Percentiles rank a stretch among this genome's conserved stretches.
phyloP scores from a whole-genome alignment of 441 rosid species.

The Codiaeum variegatum region DNA sequence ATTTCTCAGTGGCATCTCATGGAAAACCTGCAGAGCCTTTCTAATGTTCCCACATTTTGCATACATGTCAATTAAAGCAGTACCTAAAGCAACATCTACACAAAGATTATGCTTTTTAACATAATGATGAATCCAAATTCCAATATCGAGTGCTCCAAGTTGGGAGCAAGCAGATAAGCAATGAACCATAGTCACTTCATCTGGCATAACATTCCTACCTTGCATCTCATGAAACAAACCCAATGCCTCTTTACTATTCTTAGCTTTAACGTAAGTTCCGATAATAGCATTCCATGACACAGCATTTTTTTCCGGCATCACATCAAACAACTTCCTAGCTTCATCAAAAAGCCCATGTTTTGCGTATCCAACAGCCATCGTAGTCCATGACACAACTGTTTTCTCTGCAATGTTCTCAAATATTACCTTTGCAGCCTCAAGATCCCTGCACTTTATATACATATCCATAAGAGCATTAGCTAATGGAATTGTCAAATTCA shows the following conservation, averaged over 20 bases:
- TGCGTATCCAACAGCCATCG: slow-evolving; percentile 71
- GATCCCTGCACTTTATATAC: slow-evolving; percentile 73
- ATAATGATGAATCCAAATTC: slow-evolving; percentile 79
- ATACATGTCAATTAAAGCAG: slow-evolving; percentile 83
- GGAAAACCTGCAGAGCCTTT: slow-evolving; percentile 64
- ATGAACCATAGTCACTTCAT: slow-evolving; percentile 71
- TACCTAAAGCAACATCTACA: slow-evolving; percentile 63
- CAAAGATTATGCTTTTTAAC: slow-evolving; percentile 48
- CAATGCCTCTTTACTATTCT: slow-evolving; percentile 60
- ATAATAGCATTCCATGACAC: slow-evolving; percentile 85
- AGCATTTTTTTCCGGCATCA: slow-evolving; percentile 65
- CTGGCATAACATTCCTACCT: slow-evolving; percentile 47
- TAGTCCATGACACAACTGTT: slow-evolving; percentile 68
- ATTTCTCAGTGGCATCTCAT: slow-evolving; percentile 54
- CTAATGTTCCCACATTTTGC: slow-evolving; percentile 78
- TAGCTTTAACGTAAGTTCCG: slow-evolving; percentile 65
- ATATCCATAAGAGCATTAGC: slow-evolving; percentile 79
- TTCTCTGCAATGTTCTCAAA: slow-evolving; percentile 49
- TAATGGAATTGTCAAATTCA: slow-evolving; percentile 53
- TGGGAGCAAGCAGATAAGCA: slow-evolving; percentile 86
- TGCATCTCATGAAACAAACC: slow-evolving; percentile 76
- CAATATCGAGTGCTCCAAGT: slow-evolving; percentile 75
- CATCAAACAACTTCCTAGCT: slow-evolving; percentile 54
- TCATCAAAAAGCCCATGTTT: slow-evolving; percentile 50
- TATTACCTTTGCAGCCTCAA: slow-evolving; percentile 45